These are phyloP conservation scores for Globisporangium heterothallicum DNA, from an alignment of 352 stramenopile species.

Conservation along the genomic window DNA sequence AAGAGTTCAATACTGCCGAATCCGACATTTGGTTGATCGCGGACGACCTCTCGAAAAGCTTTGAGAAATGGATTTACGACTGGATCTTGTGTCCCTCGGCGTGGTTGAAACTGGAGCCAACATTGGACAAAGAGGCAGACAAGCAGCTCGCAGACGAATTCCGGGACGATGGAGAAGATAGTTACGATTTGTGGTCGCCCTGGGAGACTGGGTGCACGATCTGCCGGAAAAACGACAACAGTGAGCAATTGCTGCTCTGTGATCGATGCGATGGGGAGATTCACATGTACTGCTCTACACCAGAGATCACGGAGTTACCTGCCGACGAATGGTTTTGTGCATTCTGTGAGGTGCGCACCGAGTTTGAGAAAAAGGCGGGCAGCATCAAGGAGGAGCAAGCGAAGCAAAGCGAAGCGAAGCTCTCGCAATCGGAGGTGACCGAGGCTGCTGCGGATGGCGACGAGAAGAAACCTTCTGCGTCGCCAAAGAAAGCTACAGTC, in stretches of 20 bases:
- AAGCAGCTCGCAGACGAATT: constrained; percentile 51
- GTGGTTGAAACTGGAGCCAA: constrained; percentile 69
- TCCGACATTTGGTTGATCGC: constrained; percentile 81
- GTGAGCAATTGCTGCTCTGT: constrained; percentile 75
- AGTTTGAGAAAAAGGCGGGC: constrained; percentile 29
- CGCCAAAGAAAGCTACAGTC: not conserved
- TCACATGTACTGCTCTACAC: constrained; percentile 80
- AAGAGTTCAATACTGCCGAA: constrained; percentile 74
- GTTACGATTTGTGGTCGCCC: constrained; percentile 68
- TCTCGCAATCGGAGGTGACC: constrained; percentile 5
- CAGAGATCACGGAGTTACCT: constrained; percentile 60
- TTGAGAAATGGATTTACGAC: constrained; percentile 87
- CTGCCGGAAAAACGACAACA: constrained; percentile 69
- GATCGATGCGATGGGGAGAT: constrained; percentile 86
- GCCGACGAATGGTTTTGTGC: constrained; percentile 81
- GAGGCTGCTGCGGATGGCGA: not conserved
- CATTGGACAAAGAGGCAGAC: constrained; percentile 41
- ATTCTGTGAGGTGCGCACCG: constrained; percentile 56
- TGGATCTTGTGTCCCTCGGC: constrained; percentile 75
- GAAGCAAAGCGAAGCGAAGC: constrained; percentile 12
- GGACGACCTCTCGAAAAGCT: constrained; percentile 59
- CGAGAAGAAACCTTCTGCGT: constrained; percentile 1
- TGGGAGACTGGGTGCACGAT: constrained; percentile 79
- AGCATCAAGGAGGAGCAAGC: not conserved
- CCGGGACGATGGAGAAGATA: constrained; percentile 47